These are phyloP conservation scores for Cryptococcus sp. DNA, from an alignment of 1,284 basidiomycete genomes.

Conservation along the genomic window DNA sequence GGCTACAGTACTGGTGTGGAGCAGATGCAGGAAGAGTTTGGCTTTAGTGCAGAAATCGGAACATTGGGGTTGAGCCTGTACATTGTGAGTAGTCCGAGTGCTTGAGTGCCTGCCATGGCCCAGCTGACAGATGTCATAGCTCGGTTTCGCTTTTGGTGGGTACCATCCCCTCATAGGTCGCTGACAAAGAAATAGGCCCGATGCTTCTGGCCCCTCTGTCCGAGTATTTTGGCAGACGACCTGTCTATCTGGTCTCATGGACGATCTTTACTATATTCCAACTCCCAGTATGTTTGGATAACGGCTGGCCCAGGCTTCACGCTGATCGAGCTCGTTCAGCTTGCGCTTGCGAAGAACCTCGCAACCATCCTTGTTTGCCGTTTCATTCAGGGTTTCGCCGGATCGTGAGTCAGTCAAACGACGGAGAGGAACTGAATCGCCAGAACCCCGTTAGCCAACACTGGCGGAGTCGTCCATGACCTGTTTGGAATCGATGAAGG, in stretches of 20 bases:
- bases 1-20: constrained; percentile 37
- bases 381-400: constrained; percentile 40
- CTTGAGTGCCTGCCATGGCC: too few relatives aligned
- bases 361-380: constrained; percentile 35
- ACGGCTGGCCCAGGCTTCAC: background rate
- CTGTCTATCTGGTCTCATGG: constrained; percentile 35
- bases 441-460: constrained; percentile 29
- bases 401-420: constrained; percentile 23
- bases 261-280: constrained; percentile 29
- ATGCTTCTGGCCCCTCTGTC: constrained; percentile 37
- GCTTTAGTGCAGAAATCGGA: constrained; percentile 32
- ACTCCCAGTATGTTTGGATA: constrained; percentile 12
- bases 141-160: constrained; percentile 34
- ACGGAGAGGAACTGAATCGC: background rate
- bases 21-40: constrained; percentile 33
- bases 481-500: constrained; percentile 31
- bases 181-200: constrained; percentile 16
- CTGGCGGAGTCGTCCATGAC: constrained; percentile 38
- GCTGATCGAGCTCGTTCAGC: constrained; percentile 8
- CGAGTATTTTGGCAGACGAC: constrained; percentile 24
- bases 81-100: constrained; percentile 17
- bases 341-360: constrained; percentile 37
- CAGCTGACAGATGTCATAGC: constrained; percentile 8
- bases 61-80: constrained; percentile 36
- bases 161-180: background rate